phyloP scores from a whole-genome alignment of 768 basidiomycete genomes.

The Tylopilus sp. region DNA sequence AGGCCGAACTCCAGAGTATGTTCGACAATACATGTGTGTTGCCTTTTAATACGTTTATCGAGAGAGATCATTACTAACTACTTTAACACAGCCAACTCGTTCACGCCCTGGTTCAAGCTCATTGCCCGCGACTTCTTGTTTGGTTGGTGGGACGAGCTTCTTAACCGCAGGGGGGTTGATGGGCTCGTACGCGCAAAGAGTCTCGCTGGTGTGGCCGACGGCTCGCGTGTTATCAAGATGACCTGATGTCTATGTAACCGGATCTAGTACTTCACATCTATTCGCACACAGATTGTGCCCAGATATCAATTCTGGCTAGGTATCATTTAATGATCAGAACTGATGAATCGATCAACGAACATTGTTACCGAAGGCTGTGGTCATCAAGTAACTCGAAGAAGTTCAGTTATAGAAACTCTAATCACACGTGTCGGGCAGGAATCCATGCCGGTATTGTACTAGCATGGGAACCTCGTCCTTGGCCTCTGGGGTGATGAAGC shows the following conservation, averaged over 20 bases:
- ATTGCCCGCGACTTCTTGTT: slow-evolving; percentile 96
- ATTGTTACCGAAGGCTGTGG: too few relatives aligned
- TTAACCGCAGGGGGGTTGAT: slow-evolving; percentile 51
- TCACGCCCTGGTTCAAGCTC: slow-evolving; percentile 99
- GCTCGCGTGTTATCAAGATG: slow-evolving; percentile 72
- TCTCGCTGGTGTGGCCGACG: slow-evolving; percentile 60
- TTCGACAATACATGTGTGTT: slow-evolving; percentile 72
- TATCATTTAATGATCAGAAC: not conserved
- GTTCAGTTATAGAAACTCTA: too few relatives aligned
- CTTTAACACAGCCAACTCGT: slow-evolving; percentile 61
- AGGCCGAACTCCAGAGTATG: slow-evolving; percentile 87
- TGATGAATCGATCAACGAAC: too few relatives aligned
- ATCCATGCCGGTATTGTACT: too few relatives aligned
- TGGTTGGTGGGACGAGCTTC: slow-evolving; percentile 96
- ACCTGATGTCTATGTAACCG: slow-evolving; percentile 20
- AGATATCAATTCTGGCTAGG: too few relatives aligned
- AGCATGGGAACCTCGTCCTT: too few relatives aligned
- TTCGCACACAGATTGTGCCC: not conserved
- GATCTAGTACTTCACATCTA: not conserved
- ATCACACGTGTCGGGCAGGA: too few relatives aligned
- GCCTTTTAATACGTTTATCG: not conserved
- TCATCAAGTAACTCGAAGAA: too few relatives aligned
- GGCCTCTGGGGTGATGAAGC: too few relatives aligned
- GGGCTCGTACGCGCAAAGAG: slow-evolving; percentile 54
- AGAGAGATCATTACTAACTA: not conserved